Conservation (phyloP, 169 alveolate genomes). For the Perkinsus olseni region DNA sequence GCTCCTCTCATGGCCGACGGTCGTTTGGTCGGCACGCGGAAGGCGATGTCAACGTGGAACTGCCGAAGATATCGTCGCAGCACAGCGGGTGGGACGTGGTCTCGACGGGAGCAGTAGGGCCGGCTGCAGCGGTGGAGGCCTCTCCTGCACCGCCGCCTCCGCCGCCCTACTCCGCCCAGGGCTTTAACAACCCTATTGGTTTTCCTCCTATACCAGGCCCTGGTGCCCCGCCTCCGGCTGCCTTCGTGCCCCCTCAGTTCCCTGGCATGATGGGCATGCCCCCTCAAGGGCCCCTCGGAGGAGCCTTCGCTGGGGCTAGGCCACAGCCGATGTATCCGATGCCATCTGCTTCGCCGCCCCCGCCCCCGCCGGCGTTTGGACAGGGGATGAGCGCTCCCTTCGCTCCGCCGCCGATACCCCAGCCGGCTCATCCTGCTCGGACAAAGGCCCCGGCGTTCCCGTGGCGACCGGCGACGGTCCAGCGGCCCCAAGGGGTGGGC, state of each 20-base stretch:
- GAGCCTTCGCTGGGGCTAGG: not conserved
- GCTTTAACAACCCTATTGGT: too few species aligned
- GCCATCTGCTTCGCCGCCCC: not conserved
- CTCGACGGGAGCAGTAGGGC: not conserved
- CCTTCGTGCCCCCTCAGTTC: not conserved
- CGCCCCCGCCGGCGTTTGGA: not conserved
- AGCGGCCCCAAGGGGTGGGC: not conserved
- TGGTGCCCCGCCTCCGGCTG: not conserved
- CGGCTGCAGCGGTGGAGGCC: not conserved
- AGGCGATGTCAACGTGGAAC: not conserved
- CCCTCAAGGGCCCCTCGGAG: too few species aligned
- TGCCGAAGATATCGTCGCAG: not conserved
- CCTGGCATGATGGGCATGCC: not conserved
- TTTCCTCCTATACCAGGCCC: too few species aligned
- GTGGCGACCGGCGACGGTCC: not conserved
- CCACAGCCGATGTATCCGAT: not conserved
- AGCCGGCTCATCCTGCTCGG: not conserved
- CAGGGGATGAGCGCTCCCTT: not conserved
- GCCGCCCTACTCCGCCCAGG: not conserved
- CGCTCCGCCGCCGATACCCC: not conserved
- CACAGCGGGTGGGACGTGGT: not conserved
- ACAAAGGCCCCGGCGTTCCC: not conserved
- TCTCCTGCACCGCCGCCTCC: not conserved
- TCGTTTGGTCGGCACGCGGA: not conserved
- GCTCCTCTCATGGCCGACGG: not conserved